phyloP scores from a whole-genome alignment of 495 filamentous ascomycete genomes.

The Rusavskia elegans region DNA sequence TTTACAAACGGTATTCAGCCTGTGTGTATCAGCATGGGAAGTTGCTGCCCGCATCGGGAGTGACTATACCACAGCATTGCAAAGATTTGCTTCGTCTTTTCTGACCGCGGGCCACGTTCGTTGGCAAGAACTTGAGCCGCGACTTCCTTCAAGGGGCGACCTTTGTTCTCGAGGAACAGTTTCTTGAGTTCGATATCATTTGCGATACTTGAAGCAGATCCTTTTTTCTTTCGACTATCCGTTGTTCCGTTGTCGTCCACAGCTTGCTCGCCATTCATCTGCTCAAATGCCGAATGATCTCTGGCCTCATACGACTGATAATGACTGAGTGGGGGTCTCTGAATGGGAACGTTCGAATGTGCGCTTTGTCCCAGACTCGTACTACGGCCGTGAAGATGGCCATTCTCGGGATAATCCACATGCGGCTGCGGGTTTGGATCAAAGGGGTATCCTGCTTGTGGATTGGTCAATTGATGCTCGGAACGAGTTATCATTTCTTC shows the following conservation, averaged over 20 bases:
- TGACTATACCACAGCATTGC: constrained; percentile 80
- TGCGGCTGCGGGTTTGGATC: constrained; percentile 35
- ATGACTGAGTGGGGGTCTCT: constrained; percentile 19
- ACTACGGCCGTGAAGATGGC: constrained; percentile 30
- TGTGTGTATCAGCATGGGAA: constrained; percentile 21
- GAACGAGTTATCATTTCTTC: constrained; percentile 50
- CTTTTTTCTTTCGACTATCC: constrained; percentile 46
- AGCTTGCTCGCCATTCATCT: constrained; percentile 37
- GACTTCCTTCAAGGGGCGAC: constrained; percentile 63
- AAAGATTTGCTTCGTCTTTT: constrained; percentile 91
- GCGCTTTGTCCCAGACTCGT: constrained; percentile 26
- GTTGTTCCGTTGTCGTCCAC: constrained; percentile 46
- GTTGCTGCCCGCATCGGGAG: constrained; percentile 5
- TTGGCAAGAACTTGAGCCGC: constrained; percentile 62
- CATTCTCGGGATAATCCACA: constrained; percentile 10
- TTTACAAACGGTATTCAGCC: constrained; percentile 70
- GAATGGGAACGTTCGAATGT: not conserved
- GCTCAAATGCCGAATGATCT: constrained; percentile 50
- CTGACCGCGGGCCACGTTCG: constrained; percentile 66
- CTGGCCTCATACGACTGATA: constrained; percentile 44
- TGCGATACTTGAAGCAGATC: constrained; percentile 55
- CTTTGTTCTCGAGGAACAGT: constrained; percentile 59
- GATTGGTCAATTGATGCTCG: constrained; percentile 40
- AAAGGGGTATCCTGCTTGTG: constrained; percentile 31
- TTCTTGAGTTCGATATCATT: constrained; percentile 88